Conservation (phyloP, 2,329 filamentous ascomycete species). For the Herpomyces periplanetae region DNA sequence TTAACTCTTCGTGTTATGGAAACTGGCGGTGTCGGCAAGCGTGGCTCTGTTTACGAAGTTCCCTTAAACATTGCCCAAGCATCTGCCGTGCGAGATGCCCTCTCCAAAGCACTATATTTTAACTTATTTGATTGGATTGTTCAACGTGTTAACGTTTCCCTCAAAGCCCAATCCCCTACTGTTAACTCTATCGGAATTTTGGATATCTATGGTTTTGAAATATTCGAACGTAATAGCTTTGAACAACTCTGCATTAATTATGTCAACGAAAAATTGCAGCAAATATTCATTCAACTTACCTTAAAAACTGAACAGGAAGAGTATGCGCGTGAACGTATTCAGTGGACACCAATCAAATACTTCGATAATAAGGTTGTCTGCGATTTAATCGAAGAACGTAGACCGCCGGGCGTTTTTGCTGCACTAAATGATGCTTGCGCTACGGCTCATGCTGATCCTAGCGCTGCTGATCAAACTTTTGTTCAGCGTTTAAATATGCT, state of each 20-base stretch:
- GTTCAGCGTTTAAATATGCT: constrained; percentile 71
- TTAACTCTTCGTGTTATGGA: constrained; percentile 61
- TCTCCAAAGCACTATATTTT: constrained; percentile 82
- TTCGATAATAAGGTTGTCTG: constrained; percentile 99
- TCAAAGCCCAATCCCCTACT: constrained; percentile 33
- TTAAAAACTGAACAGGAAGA: constrained; percentile 91
- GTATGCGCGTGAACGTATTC: constrained; percentile 73
- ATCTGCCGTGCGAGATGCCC: constrained; percentile 43
- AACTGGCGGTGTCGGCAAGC: constrained; percentile 20
- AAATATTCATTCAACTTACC: constrained; percentile 94
- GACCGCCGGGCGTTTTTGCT: constrained; percentile 69
- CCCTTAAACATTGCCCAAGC: constrained; percentile 66
- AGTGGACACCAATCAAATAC: constrained; percentile 96
- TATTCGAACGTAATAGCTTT: constrained; percentile 96
- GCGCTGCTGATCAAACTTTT: constrained; percentile 76
- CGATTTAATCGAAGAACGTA: constrained; percentile 64
- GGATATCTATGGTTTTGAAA: constrained; percentile 96
- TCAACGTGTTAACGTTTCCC: constrained; percentile 47
- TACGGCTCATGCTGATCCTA: constrained; percentile 81
- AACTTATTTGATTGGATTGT: constrained; percentile 98
- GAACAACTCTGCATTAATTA: constrained; percentile 99
- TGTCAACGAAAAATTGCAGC: constrained; percentile 93
- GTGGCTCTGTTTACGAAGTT: constrained; percentile 26
- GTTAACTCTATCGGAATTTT: constrained; percentile 72
- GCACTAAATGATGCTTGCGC: constrained; percentile 91